Evolutionary conservation across 441 rosid species (phyloP), one percentile per base, ranked within the genome.

Genomic region (Syzygium malaccense): DNA sequence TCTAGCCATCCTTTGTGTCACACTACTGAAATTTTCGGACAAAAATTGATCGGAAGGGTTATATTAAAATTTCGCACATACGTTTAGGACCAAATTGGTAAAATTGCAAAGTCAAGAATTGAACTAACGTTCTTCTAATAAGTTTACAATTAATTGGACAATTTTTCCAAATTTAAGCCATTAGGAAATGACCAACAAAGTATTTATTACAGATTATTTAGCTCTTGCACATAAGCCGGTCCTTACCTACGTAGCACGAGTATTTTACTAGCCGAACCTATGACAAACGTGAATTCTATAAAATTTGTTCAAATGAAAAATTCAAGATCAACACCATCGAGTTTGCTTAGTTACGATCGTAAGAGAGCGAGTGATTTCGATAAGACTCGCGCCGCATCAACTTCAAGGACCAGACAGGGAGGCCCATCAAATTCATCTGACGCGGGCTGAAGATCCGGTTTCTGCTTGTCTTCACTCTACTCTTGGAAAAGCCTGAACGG

Each of bases 1-100:
- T 7, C 48, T 45, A 45, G 9, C 48, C 48, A 1, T 7, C 48
- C 48, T 45, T 45, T 45, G 48, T 45, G 48, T 45, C 48, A 7
- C 48, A 45, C 48, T 1, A 2, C 8, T 45, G 1, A 45, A 7
- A 45, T 45, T 45, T 7, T 2, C 9, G 48, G 9, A 0, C 9
- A 2, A 45, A 45, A 45, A 45, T 45, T 45, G 0, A 0, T 0
- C 48, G 0, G 48, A 45, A 45, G 0, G 1, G 1, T 9, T 45
- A 45, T 45, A 45, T 45, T 7, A 45, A 45, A 45, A 45, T 45
- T 45, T 45, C 9, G 9, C 1, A 7, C 9, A 45, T 45, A 45
- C 1, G 7, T 45, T 45, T 45, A 45, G 0, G 48, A 45, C 7
- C 48, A 45, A 45, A 45, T 45, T 45, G 9, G 9, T 9, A 45